phyloP scores from a whole-genome alignment of 1,284 basidiomycete species.

The Leccinum glutinopallens region DNA sequence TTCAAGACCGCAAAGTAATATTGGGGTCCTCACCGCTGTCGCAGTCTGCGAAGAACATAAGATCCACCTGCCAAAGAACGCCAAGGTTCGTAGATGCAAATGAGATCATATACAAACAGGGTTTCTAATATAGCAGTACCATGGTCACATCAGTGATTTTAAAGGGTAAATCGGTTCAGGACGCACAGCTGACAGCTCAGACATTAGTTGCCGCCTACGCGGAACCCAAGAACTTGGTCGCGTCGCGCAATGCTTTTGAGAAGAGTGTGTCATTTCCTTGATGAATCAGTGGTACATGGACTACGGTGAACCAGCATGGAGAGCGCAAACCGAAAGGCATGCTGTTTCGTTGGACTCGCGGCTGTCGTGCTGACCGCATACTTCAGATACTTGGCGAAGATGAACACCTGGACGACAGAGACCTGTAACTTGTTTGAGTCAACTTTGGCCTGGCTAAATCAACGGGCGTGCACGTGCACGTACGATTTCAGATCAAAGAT shows the following conservation, averaged over 20 bases:
- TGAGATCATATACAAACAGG: conserved; percentile 79
- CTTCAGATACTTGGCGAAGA: conserved; percentile 72
- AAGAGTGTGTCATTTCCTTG: conserved; percentile 97
- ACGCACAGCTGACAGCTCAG: conserved; percentile 80
- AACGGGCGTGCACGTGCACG: conserved; percentile 98
- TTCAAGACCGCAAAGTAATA: too few species aligned
- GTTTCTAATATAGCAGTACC: too few species aligned
- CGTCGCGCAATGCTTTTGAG: conserved; percentile 76
- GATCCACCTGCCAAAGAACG: conserved; percentile 23
- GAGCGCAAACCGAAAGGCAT: conserved; percentile 83
- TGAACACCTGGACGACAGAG: conserved; percentile 91
- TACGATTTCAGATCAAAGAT: conserved; percentile 96
- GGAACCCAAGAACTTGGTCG: conserved; percentile 92
- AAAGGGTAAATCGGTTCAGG: conserved; percentile 61
- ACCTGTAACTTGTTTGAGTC: conserved; percentile 93
- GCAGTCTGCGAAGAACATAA: too few species aligned
- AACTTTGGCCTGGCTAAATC: conserved; percentile 93
- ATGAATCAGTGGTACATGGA: conserved; percentile 99
- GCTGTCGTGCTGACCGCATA: conserved; percentile 1
- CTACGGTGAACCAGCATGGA: conserved; percentile 93
- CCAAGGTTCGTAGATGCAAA: conserved; percentile 94
- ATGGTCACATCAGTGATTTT: too few species aligned
- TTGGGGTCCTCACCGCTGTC: too few species aligned
- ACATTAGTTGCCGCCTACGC: conserved; percentile 89
- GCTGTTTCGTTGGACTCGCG: conserved; percentile 46